phyloP scores from a whole-genome alignment of 2,329 filamentous ascomycete species.

The Dactylellina drechsleri region DNA sequence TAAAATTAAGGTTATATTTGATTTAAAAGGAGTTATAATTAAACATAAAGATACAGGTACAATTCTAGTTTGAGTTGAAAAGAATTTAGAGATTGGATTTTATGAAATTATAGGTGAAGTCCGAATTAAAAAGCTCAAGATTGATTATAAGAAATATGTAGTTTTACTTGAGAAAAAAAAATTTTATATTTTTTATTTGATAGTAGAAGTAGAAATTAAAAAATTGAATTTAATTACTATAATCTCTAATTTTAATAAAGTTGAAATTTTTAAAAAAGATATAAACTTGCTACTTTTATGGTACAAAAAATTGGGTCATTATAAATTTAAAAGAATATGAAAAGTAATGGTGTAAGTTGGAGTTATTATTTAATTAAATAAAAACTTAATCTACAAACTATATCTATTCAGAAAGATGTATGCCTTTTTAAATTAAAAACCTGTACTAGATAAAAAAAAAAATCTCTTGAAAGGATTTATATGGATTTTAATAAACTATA shows the following conservation, averaged over 20 bases:
- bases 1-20: neutral
- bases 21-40: neutral
- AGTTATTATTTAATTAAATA: neutral
- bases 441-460: neutral
- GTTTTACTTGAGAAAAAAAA: neutral
- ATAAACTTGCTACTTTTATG: neutral
- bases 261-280: too few species aligned
- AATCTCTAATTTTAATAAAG: too few species aligned
- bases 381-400: neutral
- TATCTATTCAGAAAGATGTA: too few species aligned
- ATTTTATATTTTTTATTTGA: too few species aligned
- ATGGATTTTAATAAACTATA: neutral
- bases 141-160: neutral
- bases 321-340: neutral
- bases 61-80: neutral
- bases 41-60: neutral
- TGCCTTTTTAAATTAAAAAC: too few species aligned
- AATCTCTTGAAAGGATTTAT: neutral
- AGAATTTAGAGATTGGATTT: too few species aligned
- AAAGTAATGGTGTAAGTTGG: neutral
- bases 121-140: too few species aligned
- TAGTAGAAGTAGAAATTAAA: too few species aligned
- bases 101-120: too few species aligned
- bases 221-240: too few species aligned
- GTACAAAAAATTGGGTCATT: neutral